phyloP scores from a whole-genome alignment of 345 rosid species.

The Brassica napus region Da-Ae NC_063438.1:4020501-4021000 shows the following conservation, averaged over 20 bases:
- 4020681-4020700: not conserved
- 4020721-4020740: slow-evolving; percentile 27
- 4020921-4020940: not conserved
- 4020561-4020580: not conserved
- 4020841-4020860: slow-evolving; percentile 29
- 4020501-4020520: not conserved
- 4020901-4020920: not conserved
- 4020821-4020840: slow-evolving; percentile 1
- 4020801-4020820: not conserved
- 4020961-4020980: not conserved
- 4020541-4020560: not conserved
- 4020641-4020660: slow-evolving; percentile 22
- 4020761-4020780: not conserved
- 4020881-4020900: slow-evolving; percentile 34
- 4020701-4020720: slow-evolving; percentile 19
- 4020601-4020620: slow-evolving; percentile 20
- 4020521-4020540: not conserved
- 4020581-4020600: not conserved
- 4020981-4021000: not conserved
- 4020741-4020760: slow-evolving; percentile 28
- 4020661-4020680: slow-evolving; percentile 22
- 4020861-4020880: slow-evolving; percentile 22
- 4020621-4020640: not conserved
- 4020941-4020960: not conserved
- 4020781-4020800: not conserved